Evolutionary conservation across 2,329 filamentous ascomycete species (phyloP).

Genomic region (Aspergillus chevalieri): DNA sequence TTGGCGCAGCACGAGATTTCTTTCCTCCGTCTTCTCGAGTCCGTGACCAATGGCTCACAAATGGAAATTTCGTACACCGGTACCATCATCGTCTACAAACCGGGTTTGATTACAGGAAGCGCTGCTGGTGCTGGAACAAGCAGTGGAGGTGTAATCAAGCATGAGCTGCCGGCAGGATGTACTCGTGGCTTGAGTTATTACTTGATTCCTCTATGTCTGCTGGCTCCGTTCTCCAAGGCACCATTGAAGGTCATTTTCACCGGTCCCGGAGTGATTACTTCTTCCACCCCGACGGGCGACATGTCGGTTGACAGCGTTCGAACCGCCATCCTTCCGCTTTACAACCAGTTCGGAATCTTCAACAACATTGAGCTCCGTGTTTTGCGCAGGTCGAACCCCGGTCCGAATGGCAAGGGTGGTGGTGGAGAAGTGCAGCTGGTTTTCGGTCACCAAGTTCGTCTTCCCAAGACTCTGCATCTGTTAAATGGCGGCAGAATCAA

Average conservation of each 20-base stretch:
- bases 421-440: constrained; percentile 89
- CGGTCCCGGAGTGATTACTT: constrained; percentile 88
- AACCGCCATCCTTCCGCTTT: constrained; percentile 84
- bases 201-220: constrained; percentile 76
- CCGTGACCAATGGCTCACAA: constrained; percentile 87
- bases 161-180: constrained; percentile 71
- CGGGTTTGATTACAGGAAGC: constrained; percentile 83
- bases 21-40: constrained; percentile 87
- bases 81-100: constrained; percentile 85
- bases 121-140: constrained; percentile 67
- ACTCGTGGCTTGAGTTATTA: constrained; percentile 84
- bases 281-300: constrained; percentile 74
- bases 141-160: constrained; percentile 66
- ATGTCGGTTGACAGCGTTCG: constrained; percentile 89
- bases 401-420: constrained; percentile 68
- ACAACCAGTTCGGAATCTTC: constrained; percentile 82
- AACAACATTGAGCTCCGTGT: constrained; percentile 80
- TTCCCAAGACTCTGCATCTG: constrained; percentile 90
- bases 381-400: constrained; percentile 70
- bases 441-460: constrained; percentile 85
- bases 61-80: constrained; percentile 97
- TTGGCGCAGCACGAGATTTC: constrained; percentile 91
- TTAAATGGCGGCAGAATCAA: constrained; percentile 78
- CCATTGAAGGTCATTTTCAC: constrained; percentile 86
- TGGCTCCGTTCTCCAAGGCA: constrained; percentile 88